A percentile compares a stretch with the other conserved stretches of the same genome.
phyloP scores from a whole-genome alignment of 2,329 filamentous ascomycete genomes.

The Trichoderma afroharzianum region DNA sequence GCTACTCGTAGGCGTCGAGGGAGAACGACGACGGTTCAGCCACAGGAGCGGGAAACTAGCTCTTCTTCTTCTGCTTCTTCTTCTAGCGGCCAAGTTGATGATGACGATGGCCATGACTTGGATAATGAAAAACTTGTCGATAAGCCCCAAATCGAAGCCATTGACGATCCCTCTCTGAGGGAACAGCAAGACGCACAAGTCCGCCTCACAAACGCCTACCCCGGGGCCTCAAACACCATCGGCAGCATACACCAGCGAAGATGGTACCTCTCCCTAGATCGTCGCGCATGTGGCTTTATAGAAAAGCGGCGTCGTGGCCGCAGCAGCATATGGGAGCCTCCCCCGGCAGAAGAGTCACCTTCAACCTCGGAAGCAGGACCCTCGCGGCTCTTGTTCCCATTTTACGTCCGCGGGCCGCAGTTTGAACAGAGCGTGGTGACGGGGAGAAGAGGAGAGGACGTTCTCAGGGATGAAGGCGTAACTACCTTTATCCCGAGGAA shows the following conservation, averaged over 20 bases:
- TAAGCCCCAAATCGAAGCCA: not conserved
- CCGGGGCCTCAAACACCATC: conserved; percentile 62
- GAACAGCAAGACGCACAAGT: conserved; percentile 49
- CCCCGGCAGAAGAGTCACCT: not conserved
- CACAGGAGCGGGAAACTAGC: conserved; percentile 24
- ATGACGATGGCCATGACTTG: conserved; percentile 10
- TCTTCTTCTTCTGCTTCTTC: not conserved
- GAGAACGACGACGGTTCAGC: not conserved
- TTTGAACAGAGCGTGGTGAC: conserved; percentile 65
- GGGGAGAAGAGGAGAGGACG: conserved; percentile 54
- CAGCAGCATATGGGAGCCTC: conserved; percentile 17
- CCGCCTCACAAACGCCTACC: conserved; percentile 60
- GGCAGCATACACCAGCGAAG: conserved; percentile 63
- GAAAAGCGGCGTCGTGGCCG: conserved; percentile 26
- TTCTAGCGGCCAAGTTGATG: conserved; percentile 21
- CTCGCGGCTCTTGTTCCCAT: conserved; percentile 47
- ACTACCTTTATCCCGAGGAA: conserved; percentile 52
- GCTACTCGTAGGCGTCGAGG: conserved; percentile 19
- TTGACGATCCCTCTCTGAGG: conserved; percentile 35
- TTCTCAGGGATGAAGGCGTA: conserved; percentile 60
- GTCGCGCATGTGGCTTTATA: conserved; percentile 54
- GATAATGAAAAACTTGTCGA: conserved; percentile 16
- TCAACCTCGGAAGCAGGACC: not conserved
- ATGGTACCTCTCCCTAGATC: conserved; percentile 65
- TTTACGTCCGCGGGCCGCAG: conserved; percentile 59